Evolutionary conservation across 2,329 filamentous ascomycete species (phyloP).

Genomic region (Verticillium nubilum): DNA sequence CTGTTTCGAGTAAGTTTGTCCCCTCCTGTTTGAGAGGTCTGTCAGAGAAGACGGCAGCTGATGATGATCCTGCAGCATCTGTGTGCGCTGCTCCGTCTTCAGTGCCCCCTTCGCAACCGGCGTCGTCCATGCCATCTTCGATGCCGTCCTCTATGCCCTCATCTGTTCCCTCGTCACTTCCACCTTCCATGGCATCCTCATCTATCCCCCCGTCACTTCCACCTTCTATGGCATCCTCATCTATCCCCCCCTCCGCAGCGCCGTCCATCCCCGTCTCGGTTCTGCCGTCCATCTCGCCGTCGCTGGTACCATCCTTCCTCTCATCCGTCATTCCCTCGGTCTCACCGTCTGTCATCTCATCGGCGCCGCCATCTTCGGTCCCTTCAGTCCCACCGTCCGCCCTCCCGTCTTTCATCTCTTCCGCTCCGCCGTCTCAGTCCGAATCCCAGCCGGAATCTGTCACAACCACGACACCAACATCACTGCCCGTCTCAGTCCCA

Average conservation of each 20-base stretch:
- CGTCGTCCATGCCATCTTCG: too few relatives aligned
- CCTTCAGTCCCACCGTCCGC: not conserved
- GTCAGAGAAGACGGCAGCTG: not conserved
- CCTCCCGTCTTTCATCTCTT: not conserved
- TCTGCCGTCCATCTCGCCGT: not conserved
- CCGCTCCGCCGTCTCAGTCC: not conserved
- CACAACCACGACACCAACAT: not conserved
- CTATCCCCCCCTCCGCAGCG: not conserved
- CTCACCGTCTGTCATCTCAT: not conserved
- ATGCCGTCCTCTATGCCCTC: not conserved
- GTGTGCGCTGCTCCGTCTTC: not conserved
- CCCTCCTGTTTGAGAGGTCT: too few relatives aligned
- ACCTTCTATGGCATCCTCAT: not conserved
- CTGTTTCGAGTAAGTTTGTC: conserved; percentile 5
- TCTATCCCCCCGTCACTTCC: not conserved
- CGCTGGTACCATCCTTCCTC: not conserved
- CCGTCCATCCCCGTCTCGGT: not conserved
- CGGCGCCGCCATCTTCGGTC: not conserved
- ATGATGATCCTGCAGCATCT: not conserved
- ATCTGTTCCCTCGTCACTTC: not conserved
- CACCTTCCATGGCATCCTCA: not conserved
- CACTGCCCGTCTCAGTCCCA: not conserved
- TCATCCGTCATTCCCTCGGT: not conserved
- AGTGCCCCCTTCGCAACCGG: not conserved
- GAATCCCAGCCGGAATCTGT: not conserved